Conservation (phyloP, 805 yeast species). For the Ogataea methanolica region DNA sequence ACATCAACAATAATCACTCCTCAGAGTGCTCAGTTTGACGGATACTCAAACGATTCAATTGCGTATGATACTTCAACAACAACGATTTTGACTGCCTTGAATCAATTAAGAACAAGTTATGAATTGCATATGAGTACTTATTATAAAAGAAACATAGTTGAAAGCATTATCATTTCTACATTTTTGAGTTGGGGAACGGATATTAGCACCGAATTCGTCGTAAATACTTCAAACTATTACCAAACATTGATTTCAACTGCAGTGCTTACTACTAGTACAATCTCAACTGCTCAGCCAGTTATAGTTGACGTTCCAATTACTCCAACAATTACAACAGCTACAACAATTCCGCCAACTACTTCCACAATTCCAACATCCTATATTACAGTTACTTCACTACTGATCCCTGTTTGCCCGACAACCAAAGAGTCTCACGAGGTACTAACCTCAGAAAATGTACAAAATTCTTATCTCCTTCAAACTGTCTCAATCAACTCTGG, state of each 20-base stretch:
- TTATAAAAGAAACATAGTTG: no score
- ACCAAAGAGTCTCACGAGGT: no score
- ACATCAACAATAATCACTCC: constrained; percentile 10
- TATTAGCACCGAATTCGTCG: background rate
- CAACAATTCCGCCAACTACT: background rate
- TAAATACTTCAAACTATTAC: background rate
- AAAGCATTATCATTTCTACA: no score
- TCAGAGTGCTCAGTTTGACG: constrained; percentile 4
- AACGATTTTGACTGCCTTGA: constrained; percentile 2
- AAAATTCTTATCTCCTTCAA: no score
- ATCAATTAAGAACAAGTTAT: no score
- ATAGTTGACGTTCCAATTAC: background rate
- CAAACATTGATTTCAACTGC: background rate
- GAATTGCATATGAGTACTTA: no score
- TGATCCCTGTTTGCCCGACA: no score
- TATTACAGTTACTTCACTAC: background rate
- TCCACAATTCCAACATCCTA: background rate
- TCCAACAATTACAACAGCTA: background rate
- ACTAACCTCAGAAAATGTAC: no score
- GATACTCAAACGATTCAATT: constrained; percentile 8
- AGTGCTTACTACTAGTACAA: background rate
- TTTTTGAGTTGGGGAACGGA: no score
- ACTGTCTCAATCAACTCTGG: no score
- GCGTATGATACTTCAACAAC: background rate
- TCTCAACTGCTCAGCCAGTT: background rate